Percentiles rank a stretch among this genome's conserved stretches.
These are phyloP conservation scores for Sphaerulina musiva DNA, from an alignment of 2,329 filamentous ascomycete species.

Conservation along the genomic window DNA sequence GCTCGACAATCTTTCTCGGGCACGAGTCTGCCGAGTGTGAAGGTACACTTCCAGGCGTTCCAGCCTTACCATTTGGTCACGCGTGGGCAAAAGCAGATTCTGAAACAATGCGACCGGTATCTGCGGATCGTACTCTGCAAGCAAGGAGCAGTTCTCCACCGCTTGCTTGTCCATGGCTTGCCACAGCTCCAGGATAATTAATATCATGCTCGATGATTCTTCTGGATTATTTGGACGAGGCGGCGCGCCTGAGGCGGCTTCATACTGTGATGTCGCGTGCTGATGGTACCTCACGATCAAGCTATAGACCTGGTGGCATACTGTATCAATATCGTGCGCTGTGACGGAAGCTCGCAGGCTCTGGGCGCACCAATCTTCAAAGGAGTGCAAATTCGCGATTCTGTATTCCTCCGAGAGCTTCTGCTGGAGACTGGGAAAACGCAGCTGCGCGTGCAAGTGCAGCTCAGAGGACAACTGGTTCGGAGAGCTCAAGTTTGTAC, in stretches of 20 bases:
- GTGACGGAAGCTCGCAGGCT: not conserved
- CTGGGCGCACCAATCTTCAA: conserved; percentile 3
- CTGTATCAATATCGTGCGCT: not conserved
- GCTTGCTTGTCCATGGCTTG: conserved; percentile 49
- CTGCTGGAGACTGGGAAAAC: conserved; percentile 14
- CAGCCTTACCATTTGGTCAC: conserved; percentile 47
- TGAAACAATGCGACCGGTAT: conserved; percentile 50
- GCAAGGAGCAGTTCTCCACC: conserved; percentile 40
- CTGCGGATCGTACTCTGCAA: conserved; percentile 47
- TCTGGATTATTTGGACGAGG: not conserved
- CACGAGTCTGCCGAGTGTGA: conserved; percentile 20
- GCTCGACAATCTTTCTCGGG: not conserved
- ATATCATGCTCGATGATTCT: not conserved
- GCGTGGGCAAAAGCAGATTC: conserved; percentile 46
- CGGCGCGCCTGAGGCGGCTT: not conserved
- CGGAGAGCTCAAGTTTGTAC: not conserved
- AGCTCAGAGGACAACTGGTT: conserved; percentile 16
- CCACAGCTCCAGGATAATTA: conserved; percentile 53
- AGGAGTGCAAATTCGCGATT: conserved; percentile 5
- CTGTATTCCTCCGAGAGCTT: not conserved
- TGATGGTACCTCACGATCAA: not conserved
- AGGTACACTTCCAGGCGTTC: conserved; percentile 48
- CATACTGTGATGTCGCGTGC: not conserved
- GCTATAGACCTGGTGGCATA: not conserved
- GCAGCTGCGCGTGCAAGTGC: not conserved